Evolutionary conservation across 2,329 filamentous ascomycete species (phyloP), one percentile per base, ranked within the genome.

Genomic region (Talaromyces sp.): DNA sequence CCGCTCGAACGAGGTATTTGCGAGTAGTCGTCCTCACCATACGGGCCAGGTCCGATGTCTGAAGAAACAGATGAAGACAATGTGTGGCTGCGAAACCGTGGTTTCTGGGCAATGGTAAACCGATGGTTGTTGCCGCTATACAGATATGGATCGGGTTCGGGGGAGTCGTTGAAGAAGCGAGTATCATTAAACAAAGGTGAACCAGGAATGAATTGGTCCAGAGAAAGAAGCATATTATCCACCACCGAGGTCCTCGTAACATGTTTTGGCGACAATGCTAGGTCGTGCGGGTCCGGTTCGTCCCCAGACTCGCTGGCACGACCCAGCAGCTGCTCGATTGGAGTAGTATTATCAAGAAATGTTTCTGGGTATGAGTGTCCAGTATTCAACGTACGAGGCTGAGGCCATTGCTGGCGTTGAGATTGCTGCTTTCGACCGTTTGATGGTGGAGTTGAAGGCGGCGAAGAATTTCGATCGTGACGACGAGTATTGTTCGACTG

Each of bases 171-270:
- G 59, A 71, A 73, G 22, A 75, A 62, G 21, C 69, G 68, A 56
- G 70, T 70, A 53, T 74, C 72, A 40, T 71, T 70, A 50, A 74
- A 60, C 8, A 72, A 57, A 3, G 70, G 70, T 37, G 73, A 68
- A 11, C 68, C 65, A 2, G 70, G 62, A 40, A 84, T 87, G 69
- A 93, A 85, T 73, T 93, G 89, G 74, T 96, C 93, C 63, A 99
- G 86, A 40, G 92, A 96, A 63, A 94, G 80, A 61, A 97, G 85
- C 88, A 99, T 94, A 73, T 97, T 96, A 74, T 94, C 89, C 60
- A 99, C 91, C 64, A 99, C 86, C 36, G 92, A 97, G 69, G 96
- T 90, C 65, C 93, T 86, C 40, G 89, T 90, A 62, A 89, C 85
- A 70, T 89, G 84, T 61, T 86, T 81, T 51, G 88, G 84, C 53